Base-by-base conservation (phyloP, 192 early-diverging fungal genomes). In the Coemansia sp. region DNA sequence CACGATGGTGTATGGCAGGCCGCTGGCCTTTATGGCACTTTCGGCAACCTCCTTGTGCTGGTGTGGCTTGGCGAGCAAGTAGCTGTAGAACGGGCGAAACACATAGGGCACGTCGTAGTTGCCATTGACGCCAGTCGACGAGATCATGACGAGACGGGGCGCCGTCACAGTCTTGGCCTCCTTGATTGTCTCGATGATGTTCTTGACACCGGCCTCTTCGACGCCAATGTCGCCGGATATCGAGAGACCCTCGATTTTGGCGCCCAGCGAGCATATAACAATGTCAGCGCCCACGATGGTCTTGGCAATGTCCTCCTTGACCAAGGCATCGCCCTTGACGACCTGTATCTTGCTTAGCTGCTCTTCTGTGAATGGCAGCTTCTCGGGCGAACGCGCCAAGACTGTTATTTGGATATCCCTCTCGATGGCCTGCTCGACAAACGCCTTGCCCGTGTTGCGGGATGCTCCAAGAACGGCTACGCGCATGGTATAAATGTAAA, bases 1-100 rank as follows among this genome's bases (percentile, higher is more conserved):
- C 40, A 83, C 82, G 4, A 83, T 54, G 6, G 80, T 78, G 50
- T 70, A 81, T 9, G 67, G 59, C 24, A 74, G 15, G 1, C 72
- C 67, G 55, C 72, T 75, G 4, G 55, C 40, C 62, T 68, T 68
- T 35, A 75, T 75, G 15, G 65, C 65, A 0, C 8, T 39, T 21
- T 75, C 72, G 0, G 67, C 63, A 18, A 58, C 41, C 0, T 34
- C 36, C 67, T 76, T 76, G 67, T 76, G 48, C 35, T 52, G 38
- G 50, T 69, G 73, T 4, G 73, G 73, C 34, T 46, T 53, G 33
- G 53, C 44, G 8, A 76, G 59, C 7, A 66, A 1, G 17, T 46
- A 6, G 18, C 18, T 37, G 48, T 65, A 69, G 10, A 76, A n/a
- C 2, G 67, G 67, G 1, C 73, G 67, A 38, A 66, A 10, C 5